Percentiles rank a stretch among this genome's conserved stretches.
Evolutionary conservation across 768 basidiomycete species (phyloP).

Genomic region (Kwoniella shandongensis): DNA sequence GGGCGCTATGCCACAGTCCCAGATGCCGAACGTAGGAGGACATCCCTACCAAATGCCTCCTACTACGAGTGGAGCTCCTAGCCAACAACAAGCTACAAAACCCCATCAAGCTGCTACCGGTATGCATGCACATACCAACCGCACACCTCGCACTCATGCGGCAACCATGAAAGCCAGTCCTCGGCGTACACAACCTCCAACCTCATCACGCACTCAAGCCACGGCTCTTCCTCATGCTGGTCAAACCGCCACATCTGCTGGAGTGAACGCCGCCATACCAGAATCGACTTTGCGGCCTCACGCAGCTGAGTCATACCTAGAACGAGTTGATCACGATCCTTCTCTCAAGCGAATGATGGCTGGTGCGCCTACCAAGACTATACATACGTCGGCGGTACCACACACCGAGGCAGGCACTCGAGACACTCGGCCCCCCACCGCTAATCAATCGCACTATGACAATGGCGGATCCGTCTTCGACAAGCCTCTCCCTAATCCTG

Average conservation of each 20-base stretch:
- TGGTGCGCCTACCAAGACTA: conserved; percentile 37
- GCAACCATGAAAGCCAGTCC: conserved; percentile 8
- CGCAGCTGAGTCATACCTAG: conserved; percentile 52
- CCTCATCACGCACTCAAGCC: conserved; percentile 7
- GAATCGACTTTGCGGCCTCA: conserved; percentile 20
- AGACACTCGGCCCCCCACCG: conserved; percentile 4
- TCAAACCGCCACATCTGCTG: no score
- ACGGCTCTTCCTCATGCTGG: conserved; percentile 7
- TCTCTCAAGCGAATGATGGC: conserved; percentile 63
- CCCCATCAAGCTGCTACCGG: no score
- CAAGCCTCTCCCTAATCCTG: conserved; percentile 48
- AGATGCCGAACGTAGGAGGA: no score
- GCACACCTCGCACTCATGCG: conserved; percentile 7
- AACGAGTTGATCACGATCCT: conserved; percentile 84
- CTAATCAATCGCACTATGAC: conserved; percentile 13
- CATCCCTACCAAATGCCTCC: no score
- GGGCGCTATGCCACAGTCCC: no score
- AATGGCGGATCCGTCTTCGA: conserved; percentile 21
- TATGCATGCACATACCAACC: no score
- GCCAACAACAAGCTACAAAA: no score
- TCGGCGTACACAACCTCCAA: not conserved
- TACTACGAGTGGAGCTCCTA: no score
- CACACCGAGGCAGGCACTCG: conserved; percentile 7
- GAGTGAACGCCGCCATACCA: conserved; percentile 12
- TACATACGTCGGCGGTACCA: conserved; percentile 38